Conservation (phyloP, 1,139 yeast genomes). For the Debaryomyces fabryi region DNA sequence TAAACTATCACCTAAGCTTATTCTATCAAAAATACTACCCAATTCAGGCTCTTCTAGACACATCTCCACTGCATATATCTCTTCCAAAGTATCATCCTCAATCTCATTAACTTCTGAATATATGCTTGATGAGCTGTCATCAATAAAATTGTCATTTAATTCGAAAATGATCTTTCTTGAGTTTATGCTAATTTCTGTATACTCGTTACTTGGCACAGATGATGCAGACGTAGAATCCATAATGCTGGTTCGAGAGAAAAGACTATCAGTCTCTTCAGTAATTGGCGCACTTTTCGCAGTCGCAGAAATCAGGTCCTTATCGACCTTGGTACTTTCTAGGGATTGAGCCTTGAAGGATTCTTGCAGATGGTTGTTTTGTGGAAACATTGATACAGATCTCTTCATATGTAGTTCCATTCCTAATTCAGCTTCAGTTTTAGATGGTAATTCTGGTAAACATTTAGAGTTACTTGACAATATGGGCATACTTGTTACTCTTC, state of each 20-base stretch:
- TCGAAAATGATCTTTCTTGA: conserved; percentile 2
- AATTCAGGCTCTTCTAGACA: conserved; percentile 4
- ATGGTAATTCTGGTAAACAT: conserved; percentile 9
- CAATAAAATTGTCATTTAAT: not conserved
- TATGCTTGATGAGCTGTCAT: conserved; percentile 1
- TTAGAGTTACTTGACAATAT: conserved; percentile 2
- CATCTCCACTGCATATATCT: not conserved
- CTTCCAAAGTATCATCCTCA: not conserved
- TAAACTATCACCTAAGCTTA: conserved; percentile 4
- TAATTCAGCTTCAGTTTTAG: not conserved
- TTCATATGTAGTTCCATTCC: not conserved
- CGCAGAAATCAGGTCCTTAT: not conserved
- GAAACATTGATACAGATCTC: conserved; percentile 8
- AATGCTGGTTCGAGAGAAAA: conserved; percentile 5
- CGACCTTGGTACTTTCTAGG: not conserved
- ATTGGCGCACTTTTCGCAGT: not conserved
- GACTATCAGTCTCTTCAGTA: conserved; percentile 6
- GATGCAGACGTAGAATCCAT: conserved; percentile 4
- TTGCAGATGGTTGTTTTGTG: not conserved
- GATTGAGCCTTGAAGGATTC: not conserved
- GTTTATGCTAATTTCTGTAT: not conserved
- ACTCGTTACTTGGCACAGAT: not conserved
- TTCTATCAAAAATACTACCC: not conserved
- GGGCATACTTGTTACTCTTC: conserved; percentile 30
- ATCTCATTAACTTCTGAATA: not conserved